Percentiles rank a stretch among this genome's conserved stretches.
These are phyloP conservation scores for Vitis hybrid DNA, from an alignment of 177 flowering plant genomes.

Conservation along the genomic window DNA sequence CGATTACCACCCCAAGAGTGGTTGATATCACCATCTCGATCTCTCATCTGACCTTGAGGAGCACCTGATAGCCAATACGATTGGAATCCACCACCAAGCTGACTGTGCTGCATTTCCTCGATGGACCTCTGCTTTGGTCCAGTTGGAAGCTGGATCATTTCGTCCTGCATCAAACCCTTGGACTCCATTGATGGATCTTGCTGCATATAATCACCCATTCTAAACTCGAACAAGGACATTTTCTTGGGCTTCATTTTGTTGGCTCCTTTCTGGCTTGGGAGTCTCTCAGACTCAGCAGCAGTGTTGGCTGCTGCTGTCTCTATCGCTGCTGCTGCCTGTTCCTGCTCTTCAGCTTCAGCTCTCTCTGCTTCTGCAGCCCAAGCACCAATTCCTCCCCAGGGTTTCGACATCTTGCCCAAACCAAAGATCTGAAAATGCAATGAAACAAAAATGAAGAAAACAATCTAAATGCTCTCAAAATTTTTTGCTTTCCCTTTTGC, in stretches of 20 bases:
- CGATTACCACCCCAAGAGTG: constrained; percentile 45
- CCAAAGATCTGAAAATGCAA: constrained; percentile 9
- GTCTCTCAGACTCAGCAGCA: constrained; percentile 39
- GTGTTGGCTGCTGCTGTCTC: constrained; percentile 13
- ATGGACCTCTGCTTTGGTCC: constrained; percentile 64
- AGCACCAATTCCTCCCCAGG: constrained; percentile 68
- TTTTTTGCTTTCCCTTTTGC: neutral
- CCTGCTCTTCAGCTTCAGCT: constrained; percentile 64
- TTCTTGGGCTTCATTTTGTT: constrained; percentile 55
- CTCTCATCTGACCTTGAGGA: constrained; percentile 21
- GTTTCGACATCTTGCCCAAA: constrained; percentile 50
- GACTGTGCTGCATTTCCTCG: constrained; percentile 54
- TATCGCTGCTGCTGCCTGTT: constrained; percentile 31
- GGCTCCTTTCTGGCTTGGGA: constrained; percentile 65
- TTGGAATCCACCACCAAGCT: constrained; percentile 60
- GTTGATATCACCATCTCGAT: constrained; percentile 28
- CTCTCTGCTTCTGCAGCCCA: constrained; percentile 93
- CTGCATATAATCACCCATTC: constrained; percentile 15
- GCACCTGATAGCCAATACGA: constrained; percentile 35
- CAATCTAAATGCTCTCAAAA: constrained; percentile 1
- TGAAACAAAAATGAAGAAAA: neutral
- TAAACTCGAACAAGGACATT: constrained; percentile 60
- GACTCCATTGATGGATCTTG: constrained; percentile 16
- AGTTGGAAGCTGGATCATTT: constrained; percentile 70
- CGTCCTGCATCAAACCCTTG: constrained; percentile 50